Base-by-base conservation (phyloP, 2,329 filamentous ascomycete species). In the Botrytis medusae region DNA sequence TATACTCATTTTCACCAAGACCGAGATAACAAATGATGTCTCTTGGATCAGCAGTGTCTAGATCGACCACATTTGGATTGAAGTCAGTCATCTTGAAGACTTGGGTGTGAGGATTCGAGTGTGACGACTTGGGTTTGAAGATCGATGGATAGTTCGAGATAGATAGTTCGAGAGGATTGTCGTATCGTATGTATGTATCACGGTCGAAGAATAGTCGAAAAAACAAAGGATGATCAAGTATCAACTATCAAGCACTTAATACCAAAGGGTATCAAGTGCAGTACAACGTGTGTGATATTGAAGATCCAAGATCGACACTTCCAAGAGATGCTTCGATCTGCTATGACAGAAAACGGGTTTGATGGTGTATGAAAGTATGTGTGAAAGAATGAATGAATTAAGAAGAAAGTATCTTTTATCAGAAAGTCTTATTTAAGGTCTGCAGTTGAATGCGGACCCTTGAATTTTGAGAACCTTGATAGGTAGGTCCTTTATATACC, bases 21-120 rank as follows among this genome's bases (percentile, higher is more conserved):
- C 82, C 80, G 29, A 89, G 77, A 78, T 85, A 88, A 79, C 88
- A 90, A 77, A 87, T 81, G 62, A 90, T 79, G 4, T 84, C 79
- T 4, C 77, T 77, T 2, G 82, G 81, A 76, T 85, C 84, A 18
- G 80, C 84, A 2, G 80, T 83, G 62, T 81, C 79, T 34, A 87
- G 80, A 74, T 87, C 79, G 79, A 86, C 85, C 69, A 77, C 83
- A 40, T 78, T 79, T 3, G 72, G 65, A 18, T 73, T 71, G 40
- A 73, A 73, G 37, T 71, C 72, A 1, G 72, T 37, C 29, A 62
- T 54, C 40, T 46, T 73, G 37, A n/a, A 54, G 63, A 69, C 10
- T n/a, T 4, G 46, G 25, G 22, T 37, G 37, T 37, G 37, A 37
- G 8, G 37, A 37, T 8, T 37, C 8, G 37, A n/a, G n/a, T 25